Evolutionary conservation across 805 yeast genomes (phyloP).

Genomic region (Ogataea angusta): DNA sequence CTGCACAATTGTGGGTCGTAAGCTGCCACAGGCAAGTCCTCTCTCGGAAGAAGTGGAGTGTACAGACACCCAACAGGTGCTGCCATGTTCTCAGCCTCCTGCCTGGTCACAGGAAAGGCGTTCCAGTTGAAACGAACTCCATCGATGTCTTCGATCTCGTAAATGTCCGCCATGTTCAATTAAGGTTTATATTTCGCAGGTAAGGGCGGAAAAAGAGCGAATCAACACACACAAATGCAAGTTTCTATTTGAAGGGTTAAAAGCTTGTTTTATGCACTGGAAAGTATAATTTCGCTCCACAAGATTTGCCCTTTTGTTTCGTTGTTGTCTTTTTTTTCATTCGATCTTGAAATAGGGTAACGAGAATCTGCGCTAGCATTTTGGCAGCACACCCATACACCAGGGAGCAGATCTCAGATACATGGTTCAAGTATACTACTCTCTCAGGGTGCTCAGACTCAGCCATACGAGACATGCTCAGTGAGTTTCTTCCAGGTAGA

Average conservation of each 20-base stretch:
- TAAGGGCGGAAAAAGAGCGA: slow-evolving; percentile 1
- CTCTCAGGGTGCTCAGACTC: no score
- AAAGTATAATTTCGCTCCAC: slow-evolving; percentile 6
- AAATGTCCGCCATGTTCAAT: slow-evolving; percentile 43
- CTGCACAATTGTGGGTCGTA: slow-evolving; percentile 87
- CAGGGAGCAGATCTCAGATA: no score
- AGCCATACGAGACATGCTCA: no score
- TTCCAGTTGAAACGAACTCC: slow-evolving; percentile 79
- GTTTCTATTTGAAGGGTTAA: slow-evolving; percentile 4
- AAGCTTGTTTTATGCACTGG: background rate
- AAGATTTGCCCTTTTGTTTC: slow-evolving; percentile 12
- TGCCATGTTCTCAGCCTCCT: slow-evolving; percentile 86
- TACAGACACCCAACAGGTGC: slow-evolving; percentile 93
- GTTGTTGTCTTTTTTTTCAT: slow-evolving; percentile 13
- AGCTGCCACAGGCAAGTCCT: slow-evolving; percentile 70
- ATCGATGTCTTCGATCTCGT: slow-evolving; percentile 57
- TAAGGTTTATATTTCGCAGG: background rate
- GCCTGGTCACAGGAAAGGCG: slow-evolving; percentile 82
- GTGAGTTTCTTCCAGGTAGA: no score
- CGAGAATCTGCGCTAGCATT: background rate
- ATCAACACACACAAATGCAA: slow-evolving; percentile 6
- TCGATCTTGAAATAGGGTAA: slow-evolving; percentile 14
- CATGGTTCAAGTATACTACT: no score
- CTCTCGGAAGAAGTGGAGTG: slow-evolving; percentile 85
- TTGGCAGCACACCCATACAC: slow-evolving; percentile 8